Conservation (phyloP, 2,329 filamentous ascomycete species). For the Trichoderma koningiopsis region DNA sequence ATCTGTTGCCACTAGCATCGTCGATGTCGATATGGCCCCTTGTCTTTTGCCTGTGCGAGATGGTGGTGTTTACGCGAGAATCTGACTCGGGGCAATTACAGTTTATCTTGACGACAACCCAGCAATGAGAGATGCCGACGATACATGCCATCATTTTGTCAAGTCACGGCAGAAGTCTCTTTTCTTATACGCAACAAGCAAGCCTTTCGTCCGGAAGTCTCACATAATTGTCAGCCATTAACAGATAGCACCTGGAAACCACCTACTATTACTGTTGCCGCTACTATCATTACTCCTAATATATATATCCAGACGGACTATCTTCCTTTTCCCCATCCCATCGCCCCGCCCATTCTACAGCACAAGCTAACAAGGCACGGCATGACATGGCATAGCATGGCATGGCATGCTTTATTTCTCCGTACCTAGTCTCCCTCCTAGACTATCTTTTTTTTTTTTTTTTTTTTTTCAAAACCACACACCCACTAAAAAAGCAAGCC, state of each 20-base stretch:
- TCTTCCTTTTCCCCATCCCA: neutral
- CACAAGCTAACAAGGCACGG: neutral
- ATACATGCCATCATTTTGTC: neutral
- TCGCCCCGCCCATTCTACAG: neutral
- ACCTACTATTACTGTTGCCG: neutral
- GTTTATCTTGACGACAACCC: neutral
- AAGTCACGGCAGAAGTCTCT: neutral
- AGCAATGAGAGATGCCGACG: neutral
- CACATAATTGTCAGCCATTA: neutral
- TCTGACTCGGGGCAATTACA: neutral
- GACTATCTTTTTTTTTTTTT: neutral
- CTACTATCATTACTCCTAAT: neutral
- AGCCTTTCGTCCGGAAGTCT: neutral
- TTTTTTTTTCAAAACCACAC: constrained; percentile 2
- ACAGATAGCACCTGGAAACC: neutral
- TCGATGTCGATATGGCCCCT: neutral
- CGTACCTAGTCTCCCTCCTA: neutral
- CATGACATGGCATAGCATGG: neutral
- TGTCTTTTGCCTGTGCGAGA: neutral
- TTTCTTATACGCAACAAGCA: neutral
- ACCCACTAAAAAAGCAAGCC: constrained; percentile 14
- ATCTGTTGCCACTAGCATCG: neutral
- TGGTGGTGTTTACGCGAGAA: neutral
- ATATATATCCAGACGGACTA: neutral
- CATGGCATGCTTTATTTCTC: neutral